Base-by-base conservation (phyloP, 2,329 filamentous ascomycete species). In the Aspergillus proliferans region DNA sequence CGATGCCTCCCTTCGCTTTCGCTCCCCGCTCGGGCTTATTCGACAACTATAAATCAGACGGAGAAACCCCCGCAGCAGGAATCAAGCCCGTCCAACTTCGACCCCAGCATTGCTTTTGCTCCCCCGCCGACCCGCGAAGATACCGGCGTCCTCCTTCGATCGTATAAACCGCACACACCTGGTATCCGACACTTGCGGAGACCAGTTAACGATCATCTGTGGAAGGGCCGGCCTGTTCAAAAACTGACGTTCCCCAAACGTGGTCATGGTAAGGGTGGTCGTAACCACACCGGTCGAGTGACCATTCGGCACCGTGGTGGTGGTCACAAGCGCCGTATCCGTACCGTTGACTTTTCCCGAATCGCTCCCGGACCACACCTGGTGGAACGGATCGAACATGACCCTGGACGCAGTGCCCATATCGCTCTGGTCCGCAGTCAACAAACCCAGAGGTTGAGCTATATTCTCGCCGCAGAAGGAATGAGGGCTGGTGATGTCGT, bases 361-460 rank as follows among this genome's bases (percentile, higher is more conserved):
- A 82, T 79, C 69, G 80, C 80, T 22, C 82, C 90, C 0, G 93
- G 93, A 15, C 84, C 87, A 55, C 93, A 97, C 61, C 72, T 85
- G 14, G 92, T 98, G 47, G 91, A 97, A 66, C 83, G 93, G 52
- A 91, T 98, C 63, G 93, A 98, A 70, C 91, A 97, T 69, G 94
- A 98, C 62, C 93, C 93, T 1, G 89, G 89, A 57, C 86, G 93
- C 46, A 95, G 84, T 61, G 89, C 92, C 12, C 93, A 98, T 67
- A 91, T 98, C 69, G 93, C 93, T 5, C 78, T 98, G 48, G 64
- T 96, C 43, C 90, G 83, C 45, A 84, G 87, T 60, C 76, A 89
- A 56, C 79, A 82, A 43, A 92, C 86, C 0, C 81, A 83, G 10
- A 80, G 79, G 57, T 85, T 93, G 72, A 88, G 85, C 57, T 98